These are phyloP conservation scores for Saxispiralis lemnorum DNA, from an alignment of 495 filamentous ascomycete species.

Conservation along the genomic window DNA sequence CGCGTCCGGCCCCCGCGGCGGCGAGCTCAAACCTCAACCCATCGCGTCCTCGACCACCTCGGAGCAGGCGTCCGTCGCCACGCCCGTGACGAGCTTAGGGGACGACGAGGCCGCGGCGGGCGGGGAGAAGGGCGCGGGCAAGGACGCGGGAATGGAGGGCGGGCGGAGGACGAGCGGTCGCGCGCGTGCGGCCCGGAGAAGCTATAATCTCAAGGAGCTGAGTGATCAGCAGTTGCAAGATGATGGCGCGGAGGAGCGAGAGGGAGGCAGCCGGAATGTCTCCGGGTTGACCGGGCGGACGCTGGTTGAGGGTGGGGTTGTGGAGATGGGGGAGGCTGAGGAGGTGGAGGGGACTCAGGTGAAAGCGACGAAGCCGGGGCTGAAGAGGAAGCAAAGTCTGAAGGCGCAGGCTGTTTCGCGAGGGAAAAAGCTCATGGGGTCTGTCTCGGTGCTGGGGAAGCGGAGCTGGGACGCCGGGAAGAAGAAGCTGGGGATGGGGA, in stretches of 20 bases:
- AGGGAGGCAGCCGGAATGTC: constrained; percentile 19
- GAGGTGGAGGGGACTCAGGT: constrained; percentile 6
- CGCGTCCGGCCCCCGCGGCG: neutral
- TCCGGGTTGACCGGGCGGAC: constrained; percentile 15
- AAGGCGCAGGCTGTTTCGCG: neutral
- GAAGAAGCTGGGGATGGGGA: constrained; percentile 19
- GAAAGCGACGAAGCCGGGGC: neutral
- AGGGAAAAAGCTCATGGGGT: constrained; percentile 15
- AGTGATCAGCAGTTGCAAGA: constrained; percentile 18
- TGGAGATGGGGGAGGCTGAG: constrained; percentile 2
- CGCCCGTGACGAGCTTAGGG: constrained; percentile 20
- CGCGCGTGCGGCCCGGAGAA: constrained; percentile 7
- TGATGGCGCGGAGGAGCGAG: constrained; percentile 12
- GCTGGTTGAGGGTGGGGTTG: constrained; percentile 10
- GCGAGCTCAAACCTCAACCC: neutral
- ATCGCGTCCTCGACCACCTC: neutral
- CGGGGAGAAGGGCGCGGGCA: constrained; percentile 5
- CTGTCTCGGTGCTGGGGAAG: constrained; percentile 35
- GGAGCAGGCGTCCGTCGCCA: constrained; percentile 6
- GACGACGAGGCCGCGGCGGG: constrained; percentile 16
- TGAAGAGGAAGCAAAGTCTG: constrained; percentile 14
- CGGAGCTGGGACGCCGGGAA: constrained; percentile 33
- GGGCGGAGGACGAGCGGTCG: constrained; percentile 14
- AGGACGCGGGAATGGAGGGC: constrained; percentile 1
- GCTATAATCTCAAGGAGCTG: constrained; percentile 22